A percentile compares a stretch with the other conserved stretches of the same genome.
Conservation (phyloP, 2,329 filamentous ascomycete genomes). For the Chrysosporium queenslandicum region DNA sequence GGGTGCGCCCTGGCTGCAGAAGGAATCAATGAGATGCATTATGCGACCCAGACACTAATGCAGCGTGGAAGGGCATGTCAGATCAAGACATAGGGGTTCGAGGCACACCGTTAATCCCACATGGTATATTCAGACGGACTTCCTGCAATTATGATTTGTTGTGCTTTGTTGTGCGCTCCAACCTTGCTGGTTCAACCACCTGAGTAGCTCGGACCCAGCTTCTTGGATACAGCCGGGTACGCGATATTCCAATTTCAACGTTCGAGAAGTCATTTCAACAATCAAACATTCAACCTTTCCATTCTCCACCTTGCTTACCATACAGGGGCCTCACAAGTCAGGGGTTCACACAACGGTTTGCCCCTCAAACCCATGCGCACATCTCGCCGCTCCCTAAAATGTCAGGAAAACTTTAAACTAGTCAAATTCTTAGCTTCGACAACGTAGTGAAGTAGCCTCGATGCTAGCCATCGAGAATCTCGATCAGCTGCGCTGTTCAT, state of each 20-base stretch:
- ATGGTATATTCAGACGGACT: slow-evolving; percentile 7
- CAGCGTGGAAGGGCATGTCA: not conserved
- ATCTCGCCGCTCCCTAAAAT: not conserved
- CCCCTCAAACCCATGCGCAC: not conserved
- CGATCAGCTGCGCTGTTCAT: not conserved
- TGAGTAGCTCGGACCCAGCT: slow-evolving; percentile 30
- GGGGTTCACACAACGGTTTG: no score
- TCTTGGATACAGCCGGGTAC: slow-evolving; percentile 20
- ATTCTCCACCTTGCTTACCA: not conserved
- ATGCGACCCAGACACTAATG: slow-evolving; percentile 1
- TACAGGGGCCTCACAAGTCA: not conserved
- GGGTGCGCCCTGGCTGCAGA: slow-evolving; percentile 9
- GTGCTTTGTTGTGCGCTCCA: slow-evolving; percentile 5
- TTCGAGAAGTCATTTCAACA: slow-evolving; percentile 19
- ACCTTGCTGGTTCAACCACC: slow-evolving; percentile 26
- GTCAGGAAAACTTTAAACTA: no score
- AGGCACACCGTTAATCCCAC: slow-evolving; percentile 7
- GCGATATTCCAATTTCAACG: slow-evolving; percentile 33
- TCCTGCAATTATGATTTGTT: slow-evolving; percentile 15
- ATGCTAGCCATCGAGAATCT: not conserved
- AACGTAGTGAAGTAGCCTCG: not conserved
- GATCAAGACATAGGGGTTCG: not conserved
- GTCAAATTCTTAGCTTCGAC: not conserved
- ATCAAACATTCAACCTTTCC: not conserved
- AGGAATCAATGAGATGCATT: slow-evolving; percentile 1